Evolutionary conservation across 768 basidiomycete species (phyloP).

Genomic region (Termitomyces sp.): DNA sequence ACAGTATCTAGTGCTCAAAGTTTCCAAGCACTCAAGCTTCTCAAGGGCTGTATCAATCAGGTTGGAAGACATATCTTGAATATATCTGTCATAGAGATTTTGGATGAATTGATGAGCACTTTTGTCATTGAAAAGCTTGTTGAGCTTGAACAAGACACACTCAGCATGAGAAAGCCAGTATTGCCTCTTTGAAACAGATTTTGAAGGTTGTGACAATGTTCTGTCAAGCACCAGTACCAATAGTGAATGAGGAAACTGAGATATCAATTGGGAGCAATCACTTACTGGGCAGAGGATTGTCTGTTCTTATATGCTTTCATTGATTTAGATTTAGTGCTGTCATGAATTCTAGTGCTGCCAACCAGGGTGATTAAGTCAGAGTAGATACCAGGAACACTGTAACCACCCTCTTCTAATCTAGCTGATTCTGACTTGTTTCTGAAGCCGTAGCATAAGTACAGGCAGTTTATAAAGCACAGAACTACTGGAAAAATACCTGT

Average conservation of each 20-base stretch:
- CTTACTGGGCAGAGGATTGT: neutral
- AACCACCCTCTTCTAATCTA: neutral
- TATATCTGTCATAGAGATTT: neutral
- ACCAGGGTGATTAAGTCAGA: neutral
- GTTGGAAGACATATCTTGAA: neutral
- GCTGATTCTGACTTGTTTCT: neutral
- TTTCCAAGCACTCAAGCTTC: neutral
- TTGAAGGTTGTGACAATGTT: neutral
- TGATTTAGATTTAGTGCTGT: neutral
- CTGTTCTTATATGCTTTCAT: neutral
- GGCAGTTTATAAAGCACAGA: neutral
- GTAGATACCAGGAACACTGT: neutral
- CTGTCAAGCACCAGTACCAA: neutral
- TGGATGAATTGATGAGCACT: neutral
- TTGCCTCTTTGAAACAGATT: neutral
- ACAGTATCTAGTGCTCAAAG: neutral
- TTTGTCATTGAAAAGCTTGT: neutral
- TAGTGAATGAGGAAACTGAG: neutral
- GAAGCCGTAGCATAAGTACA: neutral
- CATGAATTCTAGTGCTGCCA: neutral
- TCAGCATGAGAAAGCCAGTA: neutral
- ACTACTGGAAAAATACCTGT: neutral
- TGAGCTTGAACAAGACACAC: neutral
- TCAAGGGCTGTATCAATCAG: neutral
- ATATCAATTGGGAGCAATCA: neutral